phyloP scores from a whole-genome alignment of 805 yeast genomes.

The Starmerella roubikii region DNA sequence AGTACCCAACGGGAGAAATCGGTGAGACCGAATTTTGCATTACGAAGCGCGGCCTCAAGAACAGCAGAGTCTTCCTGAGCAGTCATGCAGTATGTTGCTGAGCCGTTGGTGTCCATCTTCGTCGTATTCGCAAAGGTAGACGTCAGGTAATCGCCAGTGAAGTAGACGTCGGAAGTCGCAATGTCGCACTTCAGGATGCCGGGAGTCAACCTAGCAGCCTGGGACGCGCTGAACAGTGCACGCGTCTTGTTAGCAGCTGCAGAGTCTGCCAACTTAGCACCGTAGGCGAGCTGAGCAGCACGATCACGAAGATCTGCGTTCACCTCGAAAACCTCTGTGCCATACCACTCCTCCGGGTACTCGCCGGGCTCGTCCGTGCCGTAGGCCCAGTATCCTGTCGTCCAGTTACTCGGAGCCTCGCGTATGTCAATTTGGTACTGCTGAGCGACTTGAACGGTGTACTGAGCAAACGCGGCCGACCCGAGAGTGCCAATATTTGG shows the following conservation, averaged over 20 bases:
- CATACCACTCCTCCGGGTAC: constrained; percentile 44
- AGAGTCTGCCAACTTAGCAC: constrained; percentile 33
- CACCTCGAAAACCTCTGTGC: constrained; percentile 52
- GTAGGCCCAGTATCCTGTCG: constrained; percentile 45
- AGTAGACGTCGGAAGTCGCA: constrained; percentile 48
- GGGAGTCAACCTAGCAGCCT: constrained; percentile 40
- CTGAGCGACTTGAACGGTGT: constrained; percentile 47
- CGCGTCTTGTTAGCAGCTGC: constrained; percentile 34
- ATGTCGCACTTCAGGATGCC: constrained; percentile 41
- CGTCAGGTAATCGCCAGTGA: constrained; percentile 39
- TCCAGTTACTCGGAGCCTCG: constrained; percentile 37
- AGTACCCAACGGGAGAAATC: constrained; percentile 45
- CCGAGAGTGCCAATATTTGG: constrained; percentile 45
- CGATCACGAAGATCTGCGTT: constrained; percentile 46
- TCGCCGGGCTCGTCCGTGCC: constrained; percentile 38
- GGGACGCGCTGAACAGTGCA: constrained; percentile 34
- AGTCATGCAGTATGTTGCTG: constrained; percentile 45
- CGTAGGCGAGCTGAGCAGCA: constrained; percentile 39
- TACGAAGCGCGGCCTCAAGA: constrained; percentile 46
- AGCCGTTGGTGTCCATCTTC: constrained; percentile 40
- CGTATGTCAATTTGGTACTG: constrained; percentile 46
- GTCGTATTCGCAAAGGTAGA: constrained; percentile 39
- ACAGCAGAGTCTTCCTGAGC: constrained; percentile 60
- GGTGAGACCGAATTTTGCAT: constrained; percentile 39
- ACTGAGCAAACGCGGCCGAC: constrained; percentile 45